Evolutionary conservation across 768 basidiomycete genomes (phyloP).

Genomic region (Galerina marginata): DNA sequence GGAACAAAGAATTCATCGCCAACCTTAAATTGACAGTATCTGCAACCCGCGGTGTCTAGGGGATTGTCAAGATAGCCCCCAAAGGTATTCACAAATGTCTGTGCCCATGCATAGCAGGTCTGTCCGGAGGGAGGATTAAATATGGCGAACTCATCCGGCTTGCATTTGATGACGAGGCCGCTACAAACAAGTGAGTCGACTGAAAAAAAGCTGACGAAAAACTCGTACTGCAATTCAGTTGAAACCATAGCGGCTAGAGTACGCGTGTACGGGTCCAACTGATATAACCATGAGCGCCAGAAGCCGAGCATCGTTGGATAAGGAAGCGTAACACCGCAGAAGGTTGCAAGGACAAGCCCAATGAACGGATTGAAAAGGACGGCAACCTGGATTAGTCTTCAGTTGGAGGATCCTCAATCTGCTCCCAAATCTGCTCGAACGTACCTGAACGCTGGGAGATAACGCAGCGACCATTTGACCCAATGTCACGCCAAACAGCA

Average conservation of each 20-base stretch:
- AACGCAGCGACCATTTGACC: constrained; percentile 78
- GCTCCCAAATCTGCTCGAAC: constrained; percentile 8
- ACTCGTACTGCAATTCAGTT: constrained; percentile 71
- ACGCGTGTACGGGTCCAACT: constrained; percentile 73
- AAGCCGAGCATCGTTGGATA: constrained; percentile 65
- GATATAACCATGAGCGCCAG: constrained; percentile 83
- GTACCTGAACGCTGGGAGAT: constrained; percentile 71
- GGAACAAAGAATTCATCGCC: constrained; percentile 77
- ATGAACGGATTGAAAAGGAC: constrained; percentile 84
- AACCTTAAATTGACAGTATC: constrained; percentile 72
- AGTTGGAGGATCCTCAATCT: constrained; percentile 28
- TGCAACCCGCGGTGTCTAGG: constrained; percentile 61
- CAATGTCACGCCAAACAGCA: constrained; percentile 68
- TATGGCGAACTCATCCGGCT: constrained; percentile 67
- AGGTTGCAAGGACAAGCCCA: constrained; percentile 64
- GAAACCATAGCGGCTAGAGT: constrained; percentile 74
- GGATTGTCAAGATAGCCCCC: constrained; percentile 82
- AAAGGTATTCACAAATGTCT: constrained; percentile 60
- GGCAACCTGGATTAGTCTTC: constrained; percentile 51
- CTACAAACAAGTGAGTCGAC: constrained; percentile 34
- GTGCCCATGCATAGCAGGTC: constrained; percentile 74
- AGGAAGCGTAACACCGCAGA: constrained; percentile 85
- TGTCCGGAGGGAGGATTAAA: constrained; percentile 79
- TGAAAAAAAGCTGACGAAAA: neutral
- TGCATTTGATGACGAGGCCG: constrained; percentile 68